A percentile compares a stretch with the other conserved stretches of the same genome.
Conservation (phyloP, 1,139 yeast species). For the Candida smagusa region DNA sequence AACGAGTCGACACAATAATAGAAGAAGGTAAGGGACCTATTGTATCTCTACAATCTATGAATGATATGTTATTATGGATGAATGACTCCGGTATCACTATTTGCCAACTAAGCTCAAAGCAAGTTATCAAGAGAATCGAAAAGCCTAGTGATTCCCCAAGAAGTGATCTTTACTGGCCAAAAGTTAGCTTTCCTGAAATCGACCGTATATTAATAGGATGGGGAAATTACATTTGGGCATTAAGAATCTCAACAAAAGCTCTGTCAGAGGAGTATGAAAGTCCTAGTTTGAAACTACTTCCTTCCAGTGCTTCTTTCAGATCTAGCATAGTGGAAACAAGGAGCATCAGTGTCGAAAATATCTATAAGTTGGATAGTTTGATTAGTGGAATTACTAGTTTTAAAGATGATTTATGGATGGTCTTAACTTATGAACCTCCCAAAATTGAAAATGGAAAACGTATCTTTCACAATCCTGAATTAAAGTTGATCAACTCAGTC, state of each 20-base stretch:
- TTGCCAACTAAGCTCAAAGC: conserved; percentile 47
- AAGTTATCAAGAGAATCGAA: conserved; percentile 46
- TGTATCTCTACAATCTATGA: conserved; percentile 57
- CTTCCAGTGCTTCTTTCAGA: conserved; percentile 69
- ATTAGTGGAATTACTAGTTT: conserved; percentile 79
- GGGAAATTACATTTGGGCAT: conserved; percentile 76
- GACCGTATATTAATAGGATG: conserved; percentile 78
- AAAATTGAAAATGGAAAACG: conserved; percentile 25
- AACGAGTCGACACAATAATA: conserved; percentile 63
- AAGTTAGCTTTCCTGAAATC: conserved; percentile 63
- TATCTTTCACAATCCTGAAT: conserved; percentile 53
- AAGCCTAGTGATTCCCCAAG: conserved; percentile 63
- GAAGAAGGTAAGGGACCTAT: conserved; percentile 70
- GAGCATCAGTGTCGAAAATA: conserved; percentile 55
- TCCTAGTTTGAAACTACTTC: conserved; percentile 32
- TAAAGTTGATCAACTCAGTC: conserved; percentile 60
- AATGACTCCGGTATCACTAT: conserved; percentile 75
- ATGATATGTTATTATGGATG: conserved; percentile 77
- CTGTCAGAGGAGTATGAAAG: conserved; percentile 5
- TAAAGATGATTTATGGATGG: conserved; percentile 61
- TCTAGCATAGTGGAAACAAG: conserved; percentile 46
- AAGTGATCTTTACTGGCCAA: conserved; percentile 84
- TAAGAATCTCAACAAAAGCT: conserved; percentile 43
- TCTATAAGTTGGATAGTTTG: conserved; percentile 53
- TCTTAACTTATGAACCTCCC: conserved; percentile 56